A percentile compares a stretch with the other conserved stretches of the same genome.
These are phyloP conservation scores for Fusarium mangiferae DNA, from an alignment of 2,329 filamentous ascomycete species.

Conservation along the genomic window DNA sequence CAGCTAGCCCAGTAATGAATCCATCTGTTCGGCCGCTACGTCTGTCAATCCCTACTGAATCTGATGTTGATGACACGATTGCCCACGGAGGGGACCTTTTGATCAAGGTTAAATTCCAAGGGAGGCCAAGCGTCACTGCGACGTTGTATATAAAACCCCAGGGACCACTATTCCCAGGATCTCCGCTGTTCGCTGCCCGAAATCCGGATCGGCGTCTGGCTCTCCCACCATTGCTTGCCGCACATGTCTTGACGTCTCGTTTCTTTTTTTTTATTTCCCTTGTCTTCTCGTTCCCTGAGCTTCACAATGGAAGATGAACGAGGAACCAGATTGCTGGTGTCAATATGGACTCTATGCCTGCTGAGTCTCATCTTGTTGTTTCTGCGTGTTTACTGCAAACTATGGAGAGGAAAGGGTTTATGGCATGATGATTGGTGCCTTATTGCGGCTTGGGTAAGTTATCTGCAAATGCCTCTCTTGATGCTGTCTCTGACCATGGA, in stretches of 20 bases:
- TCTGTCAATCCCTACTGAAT: constrained; percentile 27
- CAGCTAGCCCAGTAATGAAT: not conserved
- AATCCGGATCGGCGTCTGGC: constrained; percentile 22
- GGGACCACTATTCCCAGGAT: constrained; percentile 10
- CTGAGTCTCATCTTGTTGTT: constrained; percentile 42
- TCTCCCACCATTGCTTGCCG: not conserved
- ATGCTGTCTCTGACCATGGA: not conserved
- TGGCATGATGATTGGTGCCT: constrained; percentile 53
- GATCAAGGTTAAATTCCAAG: constrained; percentile 7
- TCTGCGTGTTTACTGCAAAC: constrained; percentile 52
- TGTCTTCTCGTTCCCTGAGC: not conserved
- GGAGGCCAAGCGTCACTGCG: not conserved
- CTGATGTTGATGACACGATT: constrained; percentile 24
- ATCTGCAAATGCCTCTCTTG: not conserved
- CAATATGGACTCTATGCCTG: constrained; percentile 45
- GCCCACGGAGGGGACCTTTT: not conserved
- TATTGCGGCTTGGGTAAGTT: constrained; percentile 50
- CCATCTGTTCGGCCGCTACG: not conserved
- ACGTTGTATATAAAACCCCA: constrained; percentile 21
- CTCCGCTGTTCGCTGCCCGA: constrained; percentile 5
- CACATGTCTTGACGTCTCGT: not conserved
- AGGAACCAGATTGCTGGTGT: constrained; percentile 45
- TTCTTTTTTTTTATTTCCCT: not conserved
- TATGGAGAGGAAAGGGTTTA: constrained; percentile 48
- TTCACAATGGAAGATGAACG: constrained; percentile 33